Evolutionary conservation across 176 grass and related monocot genomes (phyloP).

Genomic region (Zea luxurians): DNA sequence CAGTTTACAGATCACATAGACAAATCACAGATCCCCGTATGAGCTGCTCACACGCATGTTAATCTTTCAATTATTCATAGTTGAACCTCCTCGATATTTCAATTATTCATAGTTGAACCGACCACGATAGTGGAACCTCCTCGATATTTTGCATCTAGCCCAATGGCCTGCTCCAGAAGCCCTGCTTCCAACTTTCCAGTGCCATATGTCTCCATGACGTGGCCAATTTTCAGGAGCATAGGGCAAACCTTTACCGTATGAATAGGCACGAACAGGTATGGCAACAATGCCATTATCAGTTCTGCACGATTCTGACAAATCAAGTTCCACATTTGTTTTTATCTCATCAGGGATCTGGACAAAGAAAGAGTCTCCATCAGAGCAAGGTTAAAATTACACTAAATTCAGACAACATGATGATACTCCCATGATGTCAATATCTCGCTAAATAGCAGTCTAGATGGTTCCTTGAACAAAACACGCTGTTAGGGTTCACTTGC

Average conservation of each 20-base stretch:
- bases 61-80: too few species aligned
- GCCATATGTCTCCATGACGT: slow-evolving; percentile 59
- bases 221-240: slow-evolving; percentile 85
- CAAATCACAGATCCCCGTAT: too few species aligned
- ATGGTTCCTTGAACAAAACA: too few species aligned
- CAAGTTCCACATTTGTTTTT: slow-evolving; percentile 35
- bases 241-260: slow-evolving; percentile 63
- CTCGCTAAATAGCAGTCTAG: not conserved
- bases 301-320: slow-evolving; percentile 56
- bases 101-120: too few species aligned
- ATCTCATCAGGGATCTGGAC: slow-evolving; percentile 33
- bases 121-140: too few species aligned
- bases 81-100: too few species aligned
- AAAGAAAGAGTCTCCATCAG: slow-evolving; percentile 30
- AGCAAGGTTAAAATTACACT: slow-evolving; percentile 23
- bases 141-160: too few species aligned
- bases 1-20: too few species aligned
- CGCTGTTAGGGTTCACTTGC: too few species aligned
- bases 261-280: slow-evolving; percentile 52
- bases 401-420: not conserved
- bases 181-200: slow-evolving; percentile 67
- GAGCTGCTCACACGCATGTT: too few species aligned
- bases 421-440: slow-evolving; percentile 4
- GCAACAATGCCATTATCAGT: slow-evolving; percentile 44
- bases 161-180: slow-evolving; percentile 47